Conservation (phyloP, 371 early-diverging fungal species). For the Rhizoclosmatium hyalinum region DNA sequence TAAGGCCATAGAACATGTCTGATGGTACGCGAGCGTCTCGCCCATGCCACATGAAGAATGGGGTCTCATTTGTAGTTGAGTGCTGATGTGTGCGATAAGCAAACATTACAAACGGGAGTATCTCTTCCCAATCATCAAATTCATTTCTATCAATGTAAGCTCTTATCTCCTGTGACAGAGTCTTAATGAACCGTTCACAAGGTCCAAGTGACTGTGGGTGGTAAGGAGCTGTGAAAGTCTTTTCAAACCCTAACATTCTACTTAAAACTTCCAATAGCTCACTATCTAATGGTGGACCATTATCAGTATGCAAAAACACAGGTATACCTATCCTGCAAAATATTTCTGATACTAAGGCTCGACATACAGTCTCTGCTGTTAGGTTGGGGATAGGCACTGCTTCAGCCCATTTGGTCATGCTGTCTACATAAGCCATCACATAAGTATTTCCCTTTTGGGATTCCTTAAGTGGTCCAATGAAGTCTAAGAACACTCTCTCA, state of each 20-base stretch:
- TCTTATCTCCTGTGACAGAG: slow-evolving; percentile 12
- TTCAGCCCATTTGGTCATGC: slow-evolving; percentile 6
- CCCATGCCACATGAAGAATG: slow-evolving; percentile 22
- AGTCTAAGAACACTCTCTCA: slow-evolving; percentile 15
- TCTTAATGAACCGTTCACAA: slow-evolving; percentile 31
- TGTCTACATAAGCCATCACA: slow-evolving; percentile 19
- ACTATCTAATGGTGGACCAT: too few relatives aligned
- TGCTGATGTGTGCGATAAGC: slow-evolving; percentile 18
- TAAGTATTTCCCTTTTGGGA: slow-evolving; percentile 4
- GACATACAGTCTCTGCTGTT: slow-evolving; percentile 16
- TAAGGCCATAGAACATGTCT: slow-evolving; percentile 10
- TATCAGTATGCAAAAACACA: slow-evolving; percentile 24
- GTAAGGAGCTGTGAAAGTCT: too few relatives aligned
- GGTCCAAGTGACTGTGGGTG: slow-evolving; percentile 12
- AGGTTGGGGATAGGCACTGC: slow-evolving; percentile 20
- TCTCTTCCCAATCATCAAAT: slow-evolving; percentile 26
- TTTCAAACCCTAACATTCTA: slow-evolving; percentile 3
- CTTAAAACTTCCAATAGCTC: slow-evolving; percentile 8
- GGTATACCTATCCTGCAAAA: slow-evolving; percentile 29
- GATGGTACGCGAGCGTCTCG: slow-evolving; percentile 17
- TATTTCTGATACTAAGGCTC: slow-evolving; percentile 16
- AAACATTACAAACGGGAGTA: slow-evolving; percentile 25
- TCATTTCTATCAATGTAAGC: slow-evolving; percentile 19
- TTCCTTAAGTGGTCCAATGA: slow-evolving; percentile 11
- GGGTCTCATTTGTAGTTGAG: slow-evolving; percentile 14